Evolutionary conservation across 257 asterid genomes (phyloP).

Genomic region (Verbascum thapsus): DNA sequence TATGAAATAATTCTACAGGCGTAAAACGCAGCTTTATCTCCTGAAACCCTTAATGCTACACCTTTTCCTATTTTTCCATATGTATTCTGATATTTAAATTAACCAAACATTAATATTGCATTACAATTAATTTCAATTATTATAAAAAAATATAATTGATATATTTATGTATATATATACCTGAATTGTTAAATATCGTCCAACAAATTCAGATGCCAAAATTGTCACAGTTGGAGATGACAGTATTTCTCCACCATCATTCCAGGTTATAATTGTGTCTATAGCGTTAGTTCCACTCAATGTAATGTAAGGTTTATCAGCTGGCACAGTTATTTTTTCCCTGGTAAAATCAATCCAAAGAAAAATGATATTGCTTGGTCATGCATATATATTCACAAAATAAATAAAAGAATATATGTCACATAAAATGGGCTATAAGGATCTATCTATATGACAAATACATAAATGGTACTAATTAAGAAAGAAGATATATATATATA

Average conservation of each 20-base stretch:
- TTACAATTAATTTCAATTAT: background rate
- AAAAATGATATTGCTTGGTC: too few species aligned
- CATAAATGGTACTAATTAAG: too few species aligned
- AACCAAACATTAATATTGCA: background rate
- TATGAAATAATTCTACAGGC: constrained; percentile 43
- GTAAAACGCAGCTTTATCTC: constrained; percentile 52
- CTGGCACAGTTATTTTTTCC: constrained; percentile 51
- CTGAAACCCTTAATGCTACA: constrained; percentile 50
- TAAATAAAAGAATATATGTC: too few species aligned
- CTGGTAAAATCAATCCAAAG: constrained; percentile 20
- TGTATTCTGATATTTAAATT: constrained; percentile 37
- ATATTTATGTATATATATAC: constrained; percentile 23
- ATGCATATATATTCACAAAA: too few species aligned
- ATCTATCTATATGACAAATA: too few species aligned
- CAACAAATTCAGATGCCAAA: constrained; percentile 53
- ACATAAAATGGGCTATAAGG: too few species aligned
- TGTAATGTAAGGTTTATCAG: constrained; percentile 51
- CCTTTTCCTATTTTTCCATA: constrained; percentile 43
- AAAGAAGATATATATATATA: too few species aligned
- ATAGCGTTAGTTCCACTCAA: constrained; percentile 43
- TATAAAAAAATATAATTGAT: background rate
- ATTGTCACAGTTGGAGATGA: constrained; percentile 48
- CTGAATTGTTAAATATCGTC: constrained; percentile 48
- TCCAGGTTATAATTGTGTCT: constrained; percentile 44
- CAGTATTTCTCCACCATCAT: constrained; percentile 42